Base-by-base conservation (phyloP, 1,139 yeast genomes). In the Taphrina flavorubra region DNA sequence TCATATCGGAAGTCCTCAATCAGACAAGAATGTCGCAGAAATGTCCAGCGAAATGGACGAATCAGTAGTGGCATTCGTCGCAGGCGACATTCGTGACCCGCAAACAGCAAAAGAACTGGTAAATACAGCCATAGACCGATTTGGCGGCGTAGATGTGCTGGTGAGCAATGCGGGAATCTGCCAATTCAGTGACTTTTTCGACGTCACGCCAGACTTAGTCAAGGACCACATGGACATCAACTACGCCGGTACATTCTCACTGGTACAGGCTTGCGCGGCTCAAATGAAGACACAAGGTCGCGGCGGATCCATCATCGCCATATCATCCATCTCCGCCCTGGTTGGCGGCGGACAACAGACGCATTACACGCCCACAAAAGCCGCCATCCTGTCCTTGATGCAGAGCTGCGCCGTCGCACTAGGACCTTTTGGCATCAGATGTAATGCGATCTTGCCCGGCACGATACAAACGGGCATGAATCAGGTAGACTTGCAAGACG, bases 311-410 rank as follows among this genome's bases (percentile, higher is more conserved):
- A 82, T 82, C 65, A 81, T 82, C 57, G 84, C 82, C 18, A 74
- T 81, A 47, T 77, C 82, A 39, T 78, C 81, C 66, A 81, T 82
- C 71, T 78, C 82, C 64, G 84, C 82, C 73, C 81, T 85, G 60
- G 84, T 82, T 65, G 85, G 85, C 75, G 81, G 82, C 58, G 87
- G 86, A 16, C 83, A 83, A 74, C 80, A 82, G 72, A 85, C 87
- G 18, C 85, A 85, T 75, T 85, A 84, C 73, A 83, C 86, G 14
- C 83, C 87, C 70, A 85, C 85, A 75, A 87, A 87, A 37, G 87
- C 87, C 1, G 84, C 83, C n/a, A 76, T 82, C 71, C 86, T 84
- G 72, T 46, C 83, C 81, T 78, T 85, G 70, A 82, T 85, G 46
- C 82, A 79, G 75, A 84, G 86, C 4, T 78, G 85, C 71, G 86